Evolutionary conservation across 1,139 yeast species (phyloP).

Genomic region (Yamadazyma conglobata): DNA sequence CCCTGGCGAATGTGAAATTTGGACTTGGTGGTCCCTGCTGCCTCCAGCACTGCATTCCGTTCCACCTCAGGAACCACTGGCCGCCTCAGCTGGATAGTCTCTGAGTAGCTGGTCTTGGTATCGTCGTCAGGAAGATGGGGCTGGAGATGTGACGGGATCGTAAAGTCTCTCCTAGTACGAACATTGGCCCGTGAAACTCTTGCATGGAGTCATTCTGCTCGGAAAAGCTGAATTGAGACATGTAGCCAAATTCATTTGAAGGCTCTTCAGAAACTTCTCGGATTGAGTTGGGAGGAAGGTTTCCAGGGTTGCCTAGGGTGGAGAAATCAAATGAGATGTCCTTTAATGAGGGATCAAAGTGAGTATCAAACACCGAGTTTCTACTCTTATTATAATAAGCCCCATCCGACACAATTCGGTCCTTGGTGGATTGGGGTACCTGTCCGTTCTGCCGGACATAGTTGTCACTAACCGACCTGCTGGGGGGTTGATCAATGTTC

Average conservation of each 20-base stretch:
- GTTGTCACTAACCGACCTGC: no score
- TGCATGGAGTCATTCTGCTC: conserved; percentile 8
- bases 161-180: not conserved
- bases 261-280: conserved; percentile 2
- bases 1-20: conserved; percentile 32
- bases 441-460: no score
- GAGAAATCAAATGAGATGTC: conserved; percentile 15
- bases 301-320: not conserved
- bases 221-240: conserved; percentile 9
- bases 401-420: conserved; percentile 15
- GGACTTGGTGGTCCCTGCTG: conserved; percentile 8
- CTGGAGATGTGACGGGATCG: conserved; percentile 4
- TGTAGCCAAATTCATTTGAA: not conserved
- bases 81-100: conserved; percentile 3
- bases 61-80: conserved; percentile 3
- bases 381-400: conserved; percentile 9
- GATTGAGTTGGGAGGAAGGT: conserved; percentile 2
- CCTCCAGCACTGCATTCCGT: conserved; percentile 8
- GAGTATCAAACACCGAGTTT: conserved; percentile 16
- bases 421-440: no score
- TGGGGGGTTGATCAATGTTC: no score
- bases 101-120: conserved; percentile 8
- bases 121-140: conserved; percentile 5
- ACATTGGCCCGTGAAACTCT: conserved; percentile 1
- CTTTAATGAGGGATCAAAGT: conserved; percentile 16